These are phyloP conservation scores for Aureobasidium sp. DNA, from an alignment of 2,329 filamentous ascomycete species.

Conservation along the genomic window DNA sequence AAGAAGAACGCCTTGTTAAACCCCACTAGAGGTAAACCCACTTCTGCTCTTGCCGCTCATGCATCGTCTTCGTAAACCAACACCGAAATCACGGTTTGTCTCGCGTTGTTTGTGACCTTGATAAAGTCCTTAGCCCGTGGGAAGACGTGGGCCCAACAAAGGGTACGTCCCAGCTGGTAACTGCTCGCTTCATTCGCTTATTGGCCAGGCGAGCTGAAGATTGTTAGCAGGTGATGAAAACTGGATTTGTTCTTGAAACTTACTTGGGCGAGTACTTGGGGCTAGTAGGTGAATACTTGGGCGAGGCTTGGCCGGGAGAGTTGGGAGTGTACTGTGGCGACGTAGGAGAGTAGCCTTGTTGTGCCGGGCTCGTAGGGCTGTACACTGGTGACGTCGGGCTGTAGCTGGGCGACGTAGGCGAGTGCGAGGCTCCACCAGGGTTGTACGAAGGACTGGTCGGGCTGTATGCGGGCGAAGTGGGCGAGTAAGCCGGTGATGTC, in stretches of 20 bases:
- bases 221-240: neutral
- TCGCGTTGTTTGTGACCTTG: neutral
- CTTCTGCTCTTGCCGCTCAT: conserved; percentile 5
- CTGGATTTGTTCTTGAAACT: conserved; percentile 24
- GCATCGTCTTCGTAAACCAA: neutral
- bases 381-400: conserved; percentile 54
- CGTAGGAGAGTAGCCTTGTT: conserved; percentile 26
- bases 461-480: conserved; percentile 42
- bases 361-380: conserved; percentile 46
- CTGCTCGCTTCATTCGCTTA: conserved; percentile 13
- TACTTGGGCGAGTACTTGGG: conserved; percentile 44
- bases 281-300: conserved; percentile 50
- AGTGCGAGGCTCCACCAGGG: conserved; percentile 29
- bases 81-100: neutral
- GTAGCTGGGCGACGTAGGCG: conserved; percentile 38
- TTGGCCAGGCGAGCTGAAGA: conserved; percentile 23
- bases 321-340: conserved; percentile 25
- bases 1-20: conserved; percentile 11
- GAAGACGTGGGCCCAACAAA: conserved; percentile 29
- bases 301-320: conserved; percentile 26
- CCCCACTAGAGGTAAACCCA: neutral
- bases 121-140: neutral
- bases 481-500: conserved; percentile 51
- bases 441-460: conserved; percentile 30
- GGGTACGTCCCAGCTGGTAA: conserved; percentile 24